A percentile compares a stretch with the other conserved stretches of the same genome.
phyloP scores from a whole-genome alignment of 1,284 basidiomycete species.

The Caloboletus firmus region DNA sequence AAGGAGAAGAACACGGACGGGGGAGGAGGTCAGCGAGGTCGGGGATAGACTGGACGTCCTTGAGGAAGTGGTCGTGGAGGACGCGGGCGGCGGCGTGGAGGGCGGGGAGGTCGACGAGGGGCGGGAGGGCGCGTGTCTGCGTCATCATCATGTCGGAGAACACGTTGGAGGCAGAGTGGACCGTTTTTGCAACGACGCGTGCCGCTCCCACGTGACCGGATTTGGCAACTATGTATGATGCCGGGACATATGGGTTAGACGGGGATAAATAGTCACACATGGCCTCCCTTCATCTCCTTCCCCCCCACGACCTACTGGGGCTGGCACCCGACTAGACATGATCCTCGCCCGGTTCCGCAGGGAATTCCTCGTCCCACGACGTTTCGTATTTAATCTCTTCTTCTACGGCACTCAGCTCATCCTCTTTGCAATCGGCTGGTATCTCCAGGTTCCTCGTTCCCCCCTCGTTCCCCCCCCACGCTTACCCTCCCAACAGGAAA shows the following conservation, averaged over 20 bases:
- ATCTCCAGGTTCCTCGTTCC: constrained; percentile 57
- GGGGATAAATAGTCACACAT: too few species aligned
- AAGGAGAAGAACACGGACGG: constrained; percentile 41
- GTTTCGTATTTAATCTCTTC: constrained; percentile 70
- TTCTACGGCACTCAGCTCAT: constrained; percentile 74
- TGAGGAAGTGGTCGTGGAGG: constrained; percentile 63
- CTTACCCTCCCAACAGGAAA: constrained; percentile 44
- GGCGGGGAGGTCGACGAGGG: constrained; percentile 57
- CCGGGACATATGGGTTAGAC: too few species aligned
- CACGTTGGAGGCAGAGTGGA: neutral
- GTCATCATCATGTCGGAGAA: constrained; percentile 13
- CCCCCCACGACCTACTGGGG: neutral
- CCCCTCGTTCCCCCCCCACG: neutral
- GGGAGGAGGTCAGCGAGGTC: constrained; percentile 69
- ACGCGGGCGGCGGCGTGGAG: constrained; percentile 65
- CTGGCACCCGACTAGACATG: constrained; percentile 40
- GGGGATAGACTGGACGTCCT: constrained; percentile 70
- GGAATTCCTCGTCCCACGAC: constrained; percentile 62
- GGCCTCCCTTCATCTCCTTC: too few species aligned
- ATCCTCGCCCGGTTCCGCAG: constrained; percentile 66
- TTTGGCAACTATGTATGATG: neutral
- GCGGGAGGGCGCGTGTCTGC: constrained; percentile 33
- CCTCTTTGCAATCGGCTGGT: constrained; percentile 79
- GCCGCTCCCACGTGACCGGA: neutral
- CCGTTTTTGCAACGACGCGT: neutral